Base-by-base conservation (phyloP, 108 stramenopile genomes). In the Cyclotella choctawhatcheeana region DNA sequence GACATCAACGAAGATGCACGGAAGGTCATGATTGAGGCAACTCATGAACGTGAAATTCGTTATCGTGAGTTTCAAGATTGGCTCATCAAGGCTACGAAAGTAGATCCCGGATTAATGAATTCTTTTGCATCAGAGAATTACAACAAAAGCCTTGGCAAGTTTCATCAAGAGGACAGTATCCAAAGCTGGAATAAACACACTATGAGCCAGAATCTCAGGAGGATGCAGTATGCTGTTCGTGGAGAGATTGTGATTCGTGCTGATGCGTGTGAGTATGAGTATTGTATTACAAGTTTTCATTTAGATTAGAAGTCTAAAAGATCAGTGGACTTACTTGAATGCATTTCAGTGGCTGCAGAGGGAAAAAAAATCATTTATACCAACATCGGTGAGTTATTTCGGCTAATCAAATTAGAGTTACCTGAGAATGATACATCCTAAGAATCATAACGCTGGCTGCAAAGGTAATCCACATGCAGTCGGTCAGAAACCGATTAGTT, bases 391-490 rank as follows among this genome's bases (percentile, higher is more conserved):
- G n/a, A n/a, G n/a, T n/a, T n/a, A n/a, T n/a, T n/a, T n/a, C n/a
- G n/a, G n/a, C n/a, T n/a, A n/a, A n/a, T n/a, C n/a, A n/a, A n/a
- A n/a, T n/a, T n/a, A n/a, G n/a, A n/a, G n/a, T n/a, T n/a, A n/a
- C n/a, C n/a, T n/a, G n/a, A n/a, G n/a, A n/a, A n/a, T n/a, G n/a
- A n/a, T n/a, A n/a, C n/a, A n/a, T n/a, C n/a, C n/a, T n/a, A n/a
- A n/a, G n/a, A n/a, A n/a, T n/a, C n/a, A n/a, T n/a, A n/a, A n/a
- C n/a, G 52, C 44, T 89, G 71, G 85, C 85, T 16, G 81, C 88
- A 48, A 74, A 88, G 60, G 97, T 14, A 98, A 98, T 85, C 97
- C 97, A 22, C 97, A 98, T 67, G 81, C 94, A 7, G 92, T 97
- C 30, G 88, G 92, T 26, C 97, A 98, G 73, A 64, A 84, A 58